Conservation (phyloP, 108 stramenopile genomes). For the Poteriospumella lacustris region DNA sequence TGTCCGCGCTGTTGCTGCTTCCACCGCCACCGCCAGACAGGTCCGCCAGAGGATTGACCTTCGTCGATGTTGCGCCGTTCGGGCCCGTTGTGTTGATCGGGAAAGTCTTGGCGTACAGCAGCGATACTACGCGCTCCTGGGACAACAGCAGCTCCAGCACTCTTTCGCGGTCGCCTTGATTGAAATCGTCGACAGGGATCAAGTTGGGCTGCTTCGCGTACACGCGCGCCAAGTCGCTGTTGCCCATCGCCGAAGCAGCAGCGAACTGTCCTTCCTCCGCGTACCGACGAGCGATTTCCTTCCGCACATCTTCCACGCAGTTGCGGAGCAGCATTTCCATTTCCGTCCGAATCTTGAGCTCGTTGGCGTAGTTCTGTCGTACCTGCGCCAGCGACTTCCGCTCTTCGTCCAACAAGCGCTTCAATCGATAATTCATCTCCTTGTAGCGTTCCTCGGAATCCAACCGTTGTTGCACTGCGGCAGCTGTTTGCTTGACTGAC, state of each 20-base stretch:
- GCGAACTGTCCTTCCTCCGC: not conserved
- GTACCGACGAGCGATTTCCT: conserved; percentile 34
- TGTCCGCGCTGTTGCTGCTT: too few relatives aligned
- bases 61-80: too few relatives aligned
- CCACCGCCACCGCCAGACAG: too few relatives aligned
- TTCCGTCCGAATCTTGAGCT: conserved; percentile 45
- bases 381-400: conserved; percentile 41
- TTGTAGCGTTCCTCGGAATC: conserved; percentile 36
- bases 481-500: not conserved
- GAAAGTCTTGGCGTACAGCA: conserved; percentile 47
- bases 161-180: not conserved
- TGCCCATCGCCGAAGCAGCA: not conserved
- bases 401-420: conserved; percentile 54
- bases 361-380: conserved; percentile 40
- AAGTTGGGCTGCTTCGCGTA: not conserved
- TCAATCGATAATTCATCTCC: conserved; percentile 54
- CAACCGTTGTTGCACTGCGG: not conserved
- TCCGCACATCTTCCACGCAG: conserved; percentile 52
- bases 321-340: conserved; percentile 48
- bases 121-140: conserved; percentile 48
- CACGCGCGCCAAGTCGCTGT: not conserved
- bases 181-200: conserved; percentile 2
- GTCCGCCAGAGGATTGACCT: too few relatives aligned
- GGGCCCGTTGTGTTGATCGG: too few relatives aligned
- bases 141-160: conserved; percentile 50